These are phyloP conservation scores for Aspergillus pseudonomiae DNA, from an alignment of 2,329 filamentous ascomycete genomes.

Conservation along the genomic window DNA sequence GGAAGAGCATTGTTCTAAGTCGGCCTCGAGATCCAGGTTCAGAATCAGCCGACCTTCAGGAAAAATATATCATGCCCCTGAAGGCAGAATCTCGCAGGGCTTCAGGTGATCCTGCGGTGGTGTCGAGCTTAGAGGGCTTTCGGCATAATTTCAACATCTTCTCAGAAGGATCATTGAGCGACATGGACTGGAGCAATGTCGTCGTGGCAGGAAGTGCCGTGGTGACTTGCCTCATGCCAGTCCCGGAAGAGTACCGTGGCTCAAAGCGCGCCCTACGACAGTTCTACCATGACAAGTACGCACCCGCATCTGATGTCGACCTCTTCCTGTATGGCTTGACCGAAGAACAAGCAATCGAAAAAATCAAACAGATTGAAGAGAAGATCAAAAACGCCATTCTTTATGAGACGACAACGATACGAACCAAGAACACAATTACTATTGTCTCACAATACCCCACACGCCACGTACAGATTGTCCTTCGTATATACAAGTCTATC, in stretches of 20 bases:
- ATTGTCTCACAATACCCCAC: conserved; percentile 83
- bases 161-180: conserved; percentile 73
- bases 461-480: conserved; percentile 82
- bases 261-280: conserved; percentile 65
- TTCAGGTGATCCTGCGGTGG: conserved; percentile 68
- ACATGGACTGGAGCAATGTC: conserved; percentile 81
- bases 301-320: conserved; percentile 83
- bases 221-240: conserved; percentile 74
- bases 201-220: conserved; percentile 81
- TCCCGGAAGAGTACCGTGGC: conserved; percentile 62
- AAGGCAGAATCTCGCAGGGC: conserved; percentile 59
- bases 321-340: conserved; percentile 80
- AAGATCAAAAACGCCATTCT: conserved; percentile 76
- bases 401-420: conserved; percentile 79
- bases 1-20: conserved; percentile 29
- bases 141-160: conserved; percentile 80
- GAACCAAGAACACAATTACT: conserved; percentile 85
- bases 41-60: conserved; percentile 32
- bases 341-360: conserved; percentile 76
- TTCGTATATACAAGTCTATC: conserved; percentile 81
- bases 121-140: conserved; percentile 69
- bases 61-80: conserved; percentile 40
- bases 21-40: conserved; percentile 37
- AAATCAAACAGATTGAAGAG: conserved; percentile 80
- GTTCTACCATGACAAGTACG: conserved; percentile 81